Evolutionary conservation across 2,329 filamentous ascomycete species (phyloP).

Genomic region (Aurifilum marmelostoma): DNA sequence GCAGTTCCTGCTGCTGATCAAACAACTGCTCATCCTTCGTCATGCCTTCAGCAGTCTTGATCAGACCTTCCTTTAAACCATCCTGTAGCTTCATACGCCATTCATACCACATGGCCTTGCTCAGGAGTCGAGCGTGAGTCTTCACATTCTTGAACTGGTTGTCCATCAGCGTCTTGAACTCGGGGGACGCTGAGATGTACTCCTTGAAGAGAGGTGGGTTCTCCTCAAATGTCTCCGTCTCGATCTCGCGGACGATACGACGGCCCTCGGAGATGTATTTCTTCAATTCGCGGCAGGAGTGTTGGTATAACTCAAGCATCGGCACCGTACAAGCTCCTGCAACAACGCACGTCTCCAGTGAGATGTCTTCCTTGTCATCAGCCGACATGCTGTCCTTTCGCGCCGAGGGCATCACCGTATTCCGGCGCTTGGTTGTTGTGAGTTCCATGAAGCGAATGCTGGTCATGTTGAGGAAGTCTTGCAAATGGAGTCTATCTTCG

Average conservation of each 20-base stretch:
- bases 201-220: slow-evolving; percentile 91
- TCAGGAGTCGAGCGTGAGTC: slow-evolving; percentile 83
- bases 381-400: slow-evolving; percentile 47
- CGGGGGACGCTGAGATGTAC: slow-evolving; percentile 82
- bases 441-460: slow-evolving; percentile 98
- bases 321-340: slow-evolving; percentile 90
- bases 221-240: slow-evolving; percentile 83
- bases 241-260: slow-evolving; percentile 86
- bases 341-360: slow-evolving; percentile 78
- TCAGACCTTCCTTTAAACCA: slow-evolving; percentile 78
- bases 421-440: slow-evolving; percentile 90
- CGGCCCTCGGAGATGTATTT: slow-evolving; percentile 95
- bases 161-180: slow-evolving; percentile 87
- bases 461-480: slow-evolving; percentile 93
- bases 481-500: slow-evolving; percentile 73
- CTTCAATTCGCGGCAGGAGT: slow-evolving; percentile 93
- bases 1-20: slow-evolving; percentile 66
- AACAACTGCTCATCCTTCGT: slow-evolving; percentile 70
- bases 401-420: slow-evolving; percentile 70
- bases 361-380: slow-evolving; percentile 54
- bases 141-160: slow-evolving; percentile 98
- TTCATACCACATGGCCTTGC: slow-evolving; percentile 97
- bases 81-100: slow-evolving; percentile 90
- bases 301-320: slow-evolving; percentile 92
- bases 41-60: slow-evolving; percentile 78